Base-by-base conservation (phyloP, 148 eudicot genomes). In the Rhododendron mucronatum region DNA sequence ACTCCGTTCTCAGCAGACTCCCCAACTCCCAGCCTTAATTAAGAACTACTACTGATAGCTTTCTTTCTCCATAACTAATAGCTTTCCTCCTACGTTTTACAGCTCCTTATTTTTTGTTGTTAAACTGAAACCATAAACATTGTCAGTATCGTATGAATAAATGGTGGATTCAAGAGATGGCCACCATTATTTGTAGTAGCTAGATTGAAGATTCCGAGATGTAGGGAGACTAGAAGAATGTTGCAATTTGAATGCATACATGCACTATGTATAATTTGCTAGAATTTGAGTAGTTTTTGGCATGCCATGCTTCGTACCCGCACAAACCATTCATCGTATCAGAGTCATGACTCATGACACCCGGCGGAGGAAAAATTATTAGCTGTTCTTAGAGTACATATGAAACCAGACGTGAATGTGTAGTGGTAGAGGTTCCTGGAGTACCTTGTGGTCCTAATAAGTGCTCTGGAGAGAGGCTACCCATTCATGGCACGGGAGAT, bases 1-100 rank as follows among this genome's bases (percentile, higher is more conserved):
- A 93, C 87, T 90, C 95, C 15, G 88, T 93, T 85, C 92, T 93
- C 57, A 79, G 20, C 76, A 92, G 90, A 85, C 86, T 93, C 33
- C 95, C 95, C 69, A 89, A 81, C 74, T 90, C 69, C 78, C 86
- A 83, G 33, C 89, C 91, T 61, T 88, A 82, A 85, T 61, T 88
- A 82, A 85, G 1, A 57, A 5, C 23, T 18, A 57, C 7, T 20
- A 2, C 51, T 48, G 10, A 10, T 10, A 10, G 51, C 51, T 48
- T 59, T 41, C 51, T 48, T 59, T 41, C 45, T 41, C 45, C 7
- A 41, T 41, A 41, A 41, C 45, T 41, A 41, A 41, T 41, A 41
- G 45, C 45, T 41, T 65, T n/a, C 71, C 13, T 65, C 35, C 35
- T 67, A 9, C 28, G 73, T 3, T 65, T 65, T 65, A 11, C 12